Percentiles rank a stretch among this genome's conserved stretches.
These are phyloP conservation scores for Cyanidium caldarium DNA, from an alignment of 23 red algal genomes.

Conservation along the genomic window DNA sequence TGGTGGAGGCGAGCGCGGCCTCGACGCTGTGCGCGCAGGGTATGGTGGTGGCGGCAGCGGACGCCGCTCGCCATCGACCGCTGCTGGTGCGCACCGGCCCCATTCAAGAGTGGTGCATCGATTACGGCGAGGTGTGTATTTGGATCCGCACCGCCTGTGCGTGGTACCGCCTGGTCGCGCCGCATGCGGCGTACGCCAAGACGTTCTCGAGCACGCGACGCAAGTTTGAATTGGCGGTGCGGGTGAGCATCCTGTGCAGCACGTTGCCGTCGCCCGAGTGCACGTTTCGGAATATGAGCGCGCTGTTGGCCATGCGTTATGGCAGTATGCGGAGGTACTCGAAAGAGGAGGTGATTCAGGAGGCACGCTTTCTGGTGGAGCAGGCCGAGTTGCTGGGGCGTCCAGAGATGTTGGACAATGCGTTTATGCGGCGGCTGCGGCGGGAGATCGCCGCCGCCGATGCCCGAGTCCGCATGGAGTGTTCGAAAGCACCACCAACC, in stretches of 20 bases:
- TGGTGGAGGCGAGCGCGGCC: neutral
- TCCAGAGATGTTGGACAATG: slow-evolving; percentile 1
- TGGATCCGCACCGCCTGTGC: neutral
- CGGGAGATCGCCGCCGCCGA: neutral
- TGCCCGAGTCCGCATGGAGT: too few relatives aligned
- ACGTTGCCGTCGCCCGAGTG: neutral
- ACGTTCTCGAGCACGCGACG: neutral
- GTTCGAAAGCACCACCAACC: too few relatives aligned
- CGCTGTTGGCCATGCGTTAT: neutral
- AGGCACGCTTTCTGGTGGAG: neutral
- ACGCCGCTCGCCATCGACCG: neutral
- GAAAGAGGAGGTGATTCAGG: neutral
- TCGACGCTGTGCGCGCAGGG: neutral
- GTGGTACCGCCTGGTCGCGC: neutral
- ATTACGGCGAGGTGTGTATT: slow-evolving; percentile 3
- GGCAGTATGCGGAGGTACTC: neutral
- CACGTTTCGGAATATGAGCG: slow-evolving; percentile 1
- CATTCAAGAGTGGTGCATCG: slow-evolving; percentile 2
- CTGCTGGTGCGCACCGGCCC: neutral
- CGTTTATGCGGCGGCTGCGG: neutral
- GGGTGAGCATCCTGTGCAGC: neutral
- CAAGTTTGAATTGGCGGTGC: neutral
- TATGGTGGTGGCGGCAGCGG: neutral
- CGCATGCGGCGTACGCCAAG: neutral
- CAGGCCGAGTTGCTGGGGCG: neutral